A percentile compares a stretch with the other conserved stretches of the same genome.
Conservation (phyloP, 2,329 filamentous ascomycete genomes). For the Nigrospora osmanthi region DNA sequence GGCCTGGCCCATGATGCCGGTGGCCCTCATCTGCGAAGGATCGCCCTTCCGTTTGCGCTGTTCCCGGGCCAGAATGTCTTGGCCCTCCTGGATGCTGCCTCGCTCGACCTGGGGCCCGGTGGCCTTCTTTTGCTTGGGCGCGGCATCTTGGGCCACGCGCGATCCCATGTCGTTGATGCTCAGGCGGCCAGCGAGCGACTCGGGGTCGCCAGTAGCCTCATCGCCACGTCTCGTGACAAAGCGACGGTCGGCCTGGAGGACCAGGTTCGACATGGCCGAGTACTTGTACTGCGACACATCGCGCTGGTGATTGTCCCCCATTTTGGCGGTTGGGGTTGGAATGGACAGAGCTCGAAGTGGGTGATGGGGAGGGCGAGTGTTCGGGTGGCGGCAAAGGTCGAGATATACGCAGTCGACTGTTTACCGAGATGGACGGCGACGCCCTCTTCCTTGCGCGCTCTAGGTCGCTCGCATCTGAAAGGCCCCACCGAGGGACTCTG, state of each 20-base stretch:
- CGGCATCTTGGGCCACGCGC: constrained; percentile 69
- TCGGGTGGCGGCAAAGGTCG: not conserved
- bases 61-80: constrained; percentile 75
- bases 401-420: not conserved
- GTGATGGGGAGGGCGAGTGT: constrained; percentile 4
- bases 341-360: constrained; percentile 4
- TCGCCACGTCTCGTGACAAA: constrained; percentile 90
- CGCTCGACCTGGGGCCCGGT: constrained; percentile 64
- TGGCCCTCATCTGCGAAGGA: constrained; percentile 55
- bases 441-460: constrained; percentile 1
- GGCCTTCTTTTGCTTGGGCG: constrained; percentile 73
- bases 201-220: constrained; percentile 93
- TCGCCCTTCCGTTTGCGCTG: constrained; percentile 83
- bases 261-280: constrained; percentile 99
- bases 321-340: constrained; percentile 26
- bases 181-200: constrained; percentile 90
- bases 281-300: constrained; percentile 98
- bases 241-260: constrained; percentile 97
- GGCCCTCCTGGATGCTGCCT: constrained; percentile 69
- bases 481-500: not conserved
- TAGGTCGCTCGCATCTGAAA: constrained; percentile 1
- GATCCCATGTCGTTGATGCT: constrained; percentile 93
- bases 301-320: constrained; percentile 63
- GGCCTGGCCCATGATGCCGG: constrained; percentile 73
- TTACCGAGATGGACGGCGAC: constrained; percentile 1